These are phyloP conservation scores for Ogataea angusta DNA, from an alignment of 805 yeast species.

Conservation along the genomic window DNA sequence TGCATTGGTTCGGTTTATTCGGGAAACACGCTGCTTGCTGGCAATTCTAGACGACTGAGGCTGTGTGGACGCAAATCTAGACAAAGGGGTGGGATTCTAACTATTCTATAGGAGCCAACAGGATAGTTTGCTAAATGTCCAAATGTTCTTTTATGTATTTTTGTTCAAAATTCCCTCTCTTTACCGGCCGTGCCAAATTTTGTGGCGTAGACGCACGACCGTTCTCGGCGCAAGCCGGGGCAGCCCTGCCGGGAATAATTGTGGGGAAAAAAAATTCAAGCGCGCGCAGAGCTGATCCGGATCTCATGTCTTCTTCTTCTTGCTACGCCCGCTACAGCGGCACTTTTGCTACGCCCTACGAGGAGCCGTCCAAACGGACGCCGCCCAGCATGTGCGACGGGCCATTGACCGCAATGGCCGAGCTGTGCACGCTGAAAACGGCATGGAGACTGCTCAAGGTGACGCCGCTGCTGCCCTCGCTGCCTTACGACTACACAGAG, in stretches of 20 bases:
- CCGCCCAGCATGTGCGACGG: not conserved
- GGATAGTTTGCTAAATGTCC: conserved; percentile 1
- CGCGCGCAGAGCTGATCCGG: conserved; percentile 3
- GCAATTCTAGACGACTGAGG: not conserved
- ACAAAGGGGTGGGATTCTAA: not conserved
- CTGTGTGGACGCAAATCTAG: not conserved
- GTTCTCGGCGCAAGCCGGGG: conserved; percentile 6
- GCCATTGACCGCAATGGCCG: conserved; percentile 1
- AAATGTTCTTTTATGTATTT: conserved; percentile 4
- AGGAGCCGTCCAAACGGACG: not conserved
- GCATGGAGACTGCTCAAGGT: conserved; percentile 6
- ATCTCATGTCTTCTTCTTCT: conserved; percentile 6
- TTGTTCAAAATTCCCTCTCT: conserved; percentile 11
- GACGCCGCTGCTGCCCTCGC: conserved; percentile 3
- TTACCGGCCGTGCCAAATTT: conserved; percentile 7
- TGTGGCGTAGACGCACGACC: conserved; percentile 9
- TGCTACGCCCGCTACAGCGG: conserved; percentile 5
- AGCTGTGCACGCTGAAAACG: conserved; percentile 3
- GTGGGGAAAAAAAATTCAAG: conserved; percentile 5
- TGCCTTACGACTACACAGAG: conserved; percentile 1
- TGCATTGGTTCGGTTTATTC: conserved; percentile 3
- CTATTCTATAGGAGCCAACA: conserved; percentile 1
- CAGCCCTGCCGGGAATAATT: conserved; percentile 4
- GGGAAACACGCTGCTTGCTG: not conserved
- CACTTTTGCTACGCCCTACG: conserved; percentile 6